Conservation (phyloP, 2,329 filamentous ascomycete genomes). For the Tolypocladium amazonense region DNA sequence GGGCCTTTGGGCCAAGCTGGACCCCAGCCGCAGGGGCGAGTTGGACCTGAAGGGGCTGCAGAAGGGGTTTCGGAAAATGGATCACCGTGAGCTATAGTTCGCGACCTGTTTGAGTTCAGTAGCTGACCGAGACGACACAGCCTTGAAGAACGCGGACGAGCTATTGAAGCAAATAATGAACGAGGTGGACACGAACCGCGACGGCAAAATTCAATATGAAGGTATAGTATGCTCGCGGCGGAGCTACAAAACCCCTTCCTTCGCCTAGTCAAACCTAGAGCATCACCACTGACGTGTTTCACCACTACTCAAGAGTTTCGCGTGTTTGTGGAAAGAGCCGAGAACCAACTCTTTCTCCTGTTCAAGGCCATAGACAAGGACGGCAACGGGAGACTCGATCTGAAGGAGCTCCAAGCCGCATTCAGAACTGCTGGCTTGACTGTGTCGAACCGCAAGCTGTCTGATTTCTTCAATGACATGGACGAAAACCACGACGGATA, state of each 20-base stretch:
- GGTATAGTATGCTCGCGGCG: slow-evolving; percentile 40
- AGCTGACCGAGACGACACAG: slow-evolving; percentile 25
- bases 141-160: slow-evolving; percentile 80
- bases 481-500: slow-evolving; percentile 80
- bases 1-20: slow-evolving; percentile 73
- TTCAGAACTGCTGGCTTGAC: slow-evolving; percentile 70
- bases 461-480: slow-evolving; percentile 81
- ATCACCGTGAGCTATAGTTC: slow-evolving; percentile 61
- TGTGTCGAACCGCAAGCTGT: slow-evolving; percentile 66
- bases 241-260: background rate
- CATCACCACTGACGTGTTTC: background rate
- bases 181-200: slow-evolving; percentile 74
- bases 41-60: slow-evolving; percentile 78
- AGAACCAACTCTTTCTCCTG: slow-evolving; percentile 69
- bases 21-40: slow-evolving; percentile 64
- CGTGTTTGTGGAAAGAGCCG: slow-evolving; percentile 76
- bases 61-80: slow-evolving; percentile 75
- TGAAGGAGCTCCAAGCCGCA: slow-evolving; percentile 68
- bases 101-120: background rate
- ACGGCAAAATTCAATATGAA: slow-evolving; percentile 85
- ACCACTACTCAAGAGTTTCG: slow-evolving; percentile 64
- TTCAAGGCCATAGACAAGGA: slow-evolving; percentile 84
- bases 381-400: slow-evolving; percentile 75
- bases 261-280: background rate
- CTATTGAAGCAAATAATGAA: slow-evolving; percentile 73